phyloP scores from a whole-genome alignment of 2,329 filamentous ascomycete genomes.

The Leptographium procerum region DNA sequence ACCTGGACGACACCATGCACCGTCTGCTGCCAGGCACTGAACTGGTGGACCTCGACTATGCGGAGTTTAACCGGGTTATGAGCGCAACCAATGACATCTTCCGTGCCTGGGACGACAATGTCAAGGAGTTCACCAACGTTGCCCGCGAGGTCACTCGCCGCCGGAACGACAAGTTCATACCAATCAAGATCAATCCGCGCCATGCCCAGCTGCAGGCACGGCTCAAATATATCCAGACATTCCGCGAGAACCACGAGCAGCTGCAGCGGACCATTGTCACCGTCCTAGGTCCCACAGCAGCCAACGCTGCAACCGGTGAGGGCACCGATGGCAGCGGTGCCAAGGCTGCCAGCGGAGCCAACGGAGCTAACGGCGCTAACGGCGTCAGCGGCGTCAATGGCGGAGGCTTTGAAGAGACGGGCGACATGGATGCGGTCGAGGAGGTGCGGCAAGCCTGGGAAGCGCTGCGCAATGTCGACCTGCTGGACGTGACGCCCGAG shows the following conservation, averaged over 20 bases:
- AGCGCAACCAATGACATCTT: conserved; percentile 75
- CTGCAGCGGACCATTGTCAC: conserved; percentile 93
- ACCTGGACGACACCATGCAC: conserved; percentile 80
- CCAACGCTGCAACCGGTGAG: conserved; percentile 35
- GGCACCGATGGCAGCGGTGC: conserved; percentile 47
- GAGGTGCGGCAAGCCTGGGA: conserved; percentile 94
- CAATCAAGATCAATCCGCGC: conserved; percentile 85
- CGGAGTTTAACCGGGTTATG: conserved; percentile 81
- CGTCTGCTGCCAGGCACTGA: conserved; percentile 74
- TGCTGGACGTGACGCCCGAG: conserved; percentile 81
- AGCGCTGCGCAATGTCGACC: conserved; percentile 85
- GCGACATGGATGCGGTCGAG: conserved; percentile 91
- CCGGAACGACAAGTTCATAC: conserved; percentile 95
- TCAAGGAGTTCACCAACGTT: conserved; percentile 97
- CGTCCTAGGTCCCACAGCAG: conserved; percentile 52
- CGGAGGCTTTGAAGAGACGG: conserved; percentile 74
- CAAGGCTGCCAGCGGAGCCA: conserved; percentile 23
- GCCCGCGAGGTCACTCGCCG: conserved; percentile 89
- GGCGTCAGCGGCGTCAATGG: conserved; percentile 45
- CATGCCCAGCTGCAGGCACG: conserved; percentile 84
- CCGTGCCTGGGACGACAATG: conserved; percentile 84
- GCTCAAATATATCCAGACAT: conserved; percentile 86
- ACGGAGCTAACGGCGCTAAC: conserved; percentile 74
- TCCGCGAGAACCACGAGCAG: conserved; percentile 95
- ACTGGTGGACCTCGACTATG: conserved; percentile 84